Conservation (phyloP, 148 eudicot genomes). For the Camellia lanceoleosa region DNA sequence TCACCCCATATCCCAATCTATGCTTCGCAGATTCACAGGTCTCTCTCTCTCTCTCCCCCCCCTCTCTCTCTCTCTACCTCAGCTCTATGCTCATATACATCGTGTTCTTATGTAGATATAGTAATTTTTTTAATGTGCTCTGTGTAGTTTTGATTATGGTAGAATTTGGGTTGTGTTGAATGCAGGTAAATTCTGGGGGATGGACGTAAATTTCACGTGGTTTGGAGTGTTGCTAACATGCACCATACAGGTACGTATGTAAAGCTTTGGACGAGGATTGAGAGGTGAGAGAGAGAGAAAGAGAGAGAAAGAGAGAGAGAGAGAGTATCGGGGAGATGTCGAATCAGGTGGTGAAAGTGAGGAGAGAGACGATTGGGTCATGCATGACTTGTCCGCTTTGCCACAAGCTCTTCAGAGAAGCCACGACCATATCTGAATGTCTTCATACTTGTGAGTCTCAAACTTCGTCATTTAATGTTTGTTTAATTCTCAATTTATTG, state of each 20-base stretch:
- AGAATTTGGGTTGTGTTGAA: conserved; percentile 21
- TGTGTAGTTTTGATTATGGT: not conserved
- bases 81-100: not conserved
- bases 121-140: not conserved
- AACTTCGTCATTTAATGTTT: not conserved
- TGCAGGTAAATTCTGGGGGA: conserved; percentile 21
- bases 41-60: too few species aligned
- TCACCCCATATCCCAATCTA: conserved; percentile 5
- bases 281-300: too few species aligned
- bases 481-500: not conserved
- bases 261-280: conserved; percentile 11
- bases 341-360: conserved; percentile 61
- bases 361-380: conserved; percentile 60
- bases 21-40: conserved; percentile 22
- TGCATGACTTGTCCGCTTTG: conserved; percentile 97
- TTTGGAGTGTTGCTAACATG: conserved; percentile 35
- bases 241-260: conserved; percentile 32
- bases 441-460: conserved; percentile 80
- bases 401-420: conserved; percentile 58
- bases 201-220: conserved; percentile 32
- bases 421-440: conserved; percentile 81
- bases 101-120: not conserved
- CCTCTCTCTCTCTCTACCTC: conserved; percentile 2
- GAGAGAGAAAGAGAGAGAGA: not conserved
- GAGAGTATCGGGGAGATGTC: conserved; percentile 36